A percentile compares a stretch with the other conserved stretches of the same genome.
Evolutionary conservation across 2,329 filamentous ascomycete species (phyloP).

Genomic region (Aspergillus sp.): DNA sequence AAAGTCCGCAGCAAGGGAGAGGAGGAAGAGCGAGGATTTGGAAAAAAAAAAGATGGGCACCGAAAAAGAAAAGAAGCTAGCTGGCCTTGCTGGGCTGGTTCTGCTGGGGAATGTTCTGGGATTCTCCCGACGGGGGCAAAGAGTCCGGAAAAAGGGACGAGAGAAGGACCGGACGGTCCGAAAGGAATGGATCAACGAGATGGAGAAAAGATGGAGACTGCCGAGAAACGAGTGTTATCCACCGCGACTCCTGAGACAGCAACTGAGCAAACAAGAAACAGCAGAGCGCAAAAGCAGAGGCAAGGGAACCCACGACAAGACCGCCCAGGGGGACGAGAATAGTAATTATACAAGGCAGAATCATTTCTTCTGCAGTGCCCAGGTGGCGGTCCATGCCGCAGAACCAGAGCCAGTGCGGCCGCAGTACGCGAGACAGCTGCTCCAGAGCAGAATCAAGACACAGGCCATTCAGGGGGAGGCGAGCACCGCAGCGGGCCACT

Average conservation of each 20-base stretch:
- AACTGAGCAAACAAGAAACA: background rate
- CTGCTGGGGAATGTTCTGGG: background rate
- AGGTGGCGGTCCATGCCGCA: conserved; percentile 8
- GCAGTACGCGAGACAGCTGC: background rate
- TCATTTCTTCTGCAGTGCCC: background rate
- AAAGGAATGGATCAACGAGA: conserved; percentile 13
- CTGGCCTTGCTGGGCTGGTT: conserved; percentile 6
- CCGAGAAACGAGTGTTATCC: conserved; percentile 12
- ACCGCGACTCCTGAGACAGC: background rate
- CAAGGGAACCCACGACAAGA: background rate
- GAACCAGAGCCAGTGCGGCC: conserved; percentile 4
- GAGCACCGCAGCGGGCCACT: background rate
- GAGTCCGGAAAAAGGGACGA: background rate
- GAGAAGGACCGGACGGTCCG: no score
- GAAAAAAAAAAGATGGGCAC: background rate
- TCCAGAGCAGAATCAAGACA: background rate
- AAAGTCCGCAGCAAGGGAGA: background rate
- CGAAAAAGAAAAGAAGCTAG: conserved; percentile 2
- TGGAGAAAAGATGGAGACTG: background rate
- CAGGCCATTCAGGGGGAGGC: conserved; percentile 3
- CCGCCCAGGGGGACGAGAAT: conserved; percentile 5
- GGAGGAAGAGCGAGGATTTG: conserved; percentile 4
- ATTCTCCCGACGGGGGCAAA: background rate
- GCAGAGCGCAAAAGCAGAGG: background rate
- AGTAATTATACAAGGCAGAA: conserved; percentile 11